Evolutionary conservation across 768 basidiomycete genomes (phyloP).

Genomic region (Termitomyces heimii): DNA sequence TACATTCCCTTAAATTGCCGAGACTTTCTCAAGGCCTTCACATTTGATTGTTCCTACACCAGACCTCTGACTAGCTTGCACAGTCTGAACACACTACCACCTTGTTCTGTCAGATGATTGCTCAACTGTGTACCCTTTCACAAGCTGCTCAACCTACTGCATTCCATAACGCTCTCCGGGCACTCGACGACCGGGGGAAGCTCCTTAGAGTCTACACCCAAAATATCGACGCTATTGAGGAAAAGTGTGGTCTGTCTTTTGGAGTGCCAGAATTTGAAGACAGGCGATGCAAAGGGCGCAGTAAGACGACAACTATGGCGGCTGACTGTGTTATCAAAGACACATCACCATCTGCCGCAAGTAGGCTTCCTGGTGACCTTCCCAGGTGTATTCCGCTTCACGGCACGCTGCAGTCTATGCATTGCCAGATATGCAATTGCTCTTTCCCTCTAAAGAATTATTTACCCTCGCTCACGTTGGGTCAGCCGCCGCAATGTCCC

Average conservation of each 20-base stretch:
- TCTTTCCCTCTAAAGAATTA: slow-evolving; percentile 61
- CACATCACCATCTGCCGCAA: slow-evolving; percentile 12
- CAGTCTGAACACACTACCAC: slow-evolving; percentile 73
- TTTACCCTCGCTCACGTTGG: slow-evolving; percentile 52
- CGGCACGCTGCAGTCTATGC: slow-evolving; percentile 73
- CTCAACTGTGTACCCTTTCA: slow-evolving; percentile 70
- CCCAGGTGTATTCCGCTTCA: slow-evolving; percentile 89
- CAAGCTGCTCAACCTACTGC: slow-evolving; percentile 69
- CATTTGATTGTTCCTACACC: background rate
- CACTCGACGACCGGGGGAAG: slow-evolving; percentile 68
- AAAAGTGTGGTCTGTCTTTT: slow-evolving; percentile 80
- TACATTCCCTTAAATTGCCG: background rate
- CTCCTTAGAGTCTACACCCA: slow-evolving; percentile 89
- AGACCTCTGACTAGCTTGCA: slow-evolving; percentile 6
- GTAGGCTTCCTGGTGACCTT: slow-evolving; percentile 43
- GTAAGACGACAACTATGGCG: slow-evolving; percentile 31
- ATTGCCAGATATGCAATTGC: slow-evolving; percentile 78
- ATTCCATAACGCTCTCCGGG: slow-evolving; percentile 72
- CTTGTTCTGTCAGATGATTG: slow-evolving; percentile 87
- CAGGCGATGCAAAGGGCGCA: slow-evolving; percentile 47
- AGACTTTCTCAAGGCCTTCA: slow-evolving; percentile 3
- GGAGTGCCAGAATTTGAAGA: slow-evolving; percentile 72
- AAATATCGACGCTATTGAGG: slow-evolving; percentile 88
- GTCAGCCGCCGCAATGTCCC: slow-evolving; percentile 71
- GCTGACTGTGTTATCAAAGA: slow-evolving; percentile 13